A percentile compares a stretch with the other conserved stretches of the same genome.
phyloP scores from a whole-genome alignment of 2,329 filamentous ascomycete species.

The Cladophialophora exuberans region DNA sequence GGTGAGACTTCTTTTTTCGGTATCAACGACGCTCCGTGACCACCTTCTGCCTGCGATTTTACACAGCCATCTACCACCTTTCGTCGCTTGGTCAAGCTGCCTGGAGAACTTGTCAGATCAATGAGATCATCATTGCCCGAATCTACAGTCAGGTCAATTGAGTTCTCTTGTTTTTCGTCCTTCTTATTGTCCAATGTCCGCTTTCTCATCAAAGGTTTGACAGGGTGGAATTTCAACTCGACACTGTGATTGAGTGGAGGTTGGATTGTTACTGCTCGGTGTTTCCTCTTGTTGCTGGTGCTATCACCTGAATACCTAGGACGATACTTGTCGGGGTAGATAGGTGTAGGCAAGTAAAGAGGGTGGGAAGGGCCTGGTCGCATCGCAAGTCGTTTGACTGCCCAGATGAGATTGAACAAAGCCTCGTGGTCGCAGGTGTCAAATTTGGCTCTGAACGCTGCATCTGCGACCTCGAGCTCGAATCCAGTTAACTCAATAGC shows the following conservation, averaged over 20 bases:
- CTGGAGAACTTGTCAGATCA: background rate
- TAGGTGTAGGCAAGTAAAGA: background rate
- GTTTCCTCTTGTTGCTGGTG: conserved; percentile 26
- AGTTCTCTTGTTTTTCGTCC: conserved; percentile 10
- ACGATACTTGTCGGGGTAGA: conserved; percentile 34
- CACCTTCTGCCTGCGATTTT: background rate
- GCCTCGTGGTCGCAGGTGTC: conserved; percentile 29
- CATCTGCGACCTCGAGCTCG: conserved; percentile 28
- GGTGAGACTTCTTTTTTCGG: too few species aligned
- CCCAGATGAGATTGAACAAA: conserved; percentile 33
- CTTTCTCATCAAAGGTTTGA: conserved; percentile 21
- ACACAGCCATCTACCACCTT: conserved; percentile 8
- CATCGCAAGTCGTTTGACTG: conserved; percentile 25
- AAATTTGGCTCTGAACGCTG: conserved; percentile 28
- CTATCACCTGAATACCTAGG: conserved; percentile 26
- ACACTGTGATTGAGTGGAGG: background rate
- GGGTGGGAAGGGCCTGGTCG: background rate
- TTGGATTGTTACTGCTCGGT: conserved; percentile 6
- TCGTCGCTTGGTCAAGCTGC: conserved; percentile 12
- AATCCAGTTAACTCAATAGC: conserved; percentile 26
- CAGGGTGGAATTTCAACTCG: conserved; percentile 17
- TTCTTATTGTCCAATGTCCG: background rate
- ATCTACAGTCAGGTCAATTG: conserved; percentile 13
- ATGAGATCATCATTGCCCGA: background rate
- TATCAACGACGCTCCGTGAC: too few species aligned